Evolutionary conservation across 164 flowering plant species (phyloP).

Genomic region (Sextonia rubra): DNA sequence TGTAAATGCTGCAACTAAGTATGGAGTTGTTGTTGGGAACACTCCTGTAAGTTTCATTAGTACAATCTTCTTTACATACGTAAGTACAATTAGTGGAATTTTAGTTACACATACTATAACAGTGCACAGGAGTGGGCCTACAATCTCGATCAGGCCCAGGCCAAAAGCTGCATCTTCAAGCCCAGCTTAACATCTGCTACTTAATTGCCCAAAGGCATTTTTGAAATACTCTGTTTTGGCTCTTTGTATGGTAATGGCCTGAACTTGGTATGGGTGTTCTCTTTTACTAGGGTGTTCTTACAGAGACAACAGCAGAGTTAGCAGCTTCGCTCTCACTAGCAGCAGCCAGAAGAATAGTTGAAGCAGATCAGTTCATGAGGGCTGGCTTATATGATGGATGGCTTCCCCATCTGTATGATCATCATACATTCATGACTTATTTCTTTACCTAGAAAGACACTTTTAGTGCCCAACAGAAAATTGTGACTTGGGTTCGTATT

Average conservation of each 20-base stretch:
- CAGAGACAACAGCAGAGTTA: conserved; percentile 93
- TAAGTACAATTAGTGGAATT: no score
- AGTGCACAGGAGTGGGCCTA: no score
- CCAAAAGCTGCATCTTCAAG: no score
- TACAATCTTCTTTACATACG: not conserved
- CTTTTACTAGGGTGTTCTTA: conserved; percentile 70
- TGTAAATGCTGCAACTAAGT: conserved; percentile 78
- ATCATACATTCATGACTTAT: not conserved
- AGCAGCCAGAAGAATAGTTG: conserved; percentile 88
- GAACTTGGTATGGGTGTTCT: not conserved
- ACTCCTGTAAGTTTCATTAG: conserved; percentile 65
- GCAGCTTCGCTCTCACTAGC: conserved; percentile 89
- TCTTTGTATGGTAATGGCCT: not conserved
- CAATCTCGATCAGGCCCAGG: no score
- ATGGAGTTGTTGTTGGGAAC: conserved; percentile 90
- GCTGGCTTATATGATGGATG: conserved; percentile 96
- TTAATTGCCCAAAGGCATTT: no score
- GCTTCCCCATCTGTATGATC: conserved; percentile 92
- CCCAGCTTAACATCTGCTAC: no score
- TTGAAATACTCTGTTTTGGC: not conserved
- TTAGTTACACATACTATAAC: no score
- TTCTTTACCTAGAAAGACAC: not conserved
- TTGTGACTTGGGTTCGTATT: not conserved
- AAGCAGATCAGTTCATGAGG: conserved; percentile 97
- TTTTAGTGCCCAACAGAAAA: not conserved